These are phyloP conservation scores for Inga oerstediana DNA, from an alignment of 306 rosid genomes.

Conservation along the genomic window DNA sequence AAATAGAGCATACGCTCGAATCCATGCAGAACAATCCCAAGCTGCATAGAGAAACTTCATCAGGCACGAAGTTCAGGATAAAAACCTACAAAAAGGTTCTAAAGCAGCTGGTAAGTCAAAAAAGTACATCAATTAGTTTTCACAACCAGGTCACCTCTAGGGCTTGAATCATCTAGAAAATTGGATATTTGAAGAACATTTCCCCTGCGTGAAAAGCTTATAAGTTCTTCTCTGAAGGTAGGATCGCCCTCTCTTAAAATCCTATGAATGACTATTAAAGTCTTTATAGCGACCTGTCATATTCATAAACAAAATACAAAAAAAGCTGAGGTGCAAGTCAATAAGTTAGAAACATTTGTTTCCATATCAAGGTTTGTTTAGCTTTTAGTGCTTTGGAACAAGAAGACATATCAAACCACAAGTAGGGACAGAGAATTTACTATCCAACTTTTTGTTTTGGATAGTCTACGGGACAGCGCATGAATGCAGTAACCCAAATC, in stretches of 20 bases:
- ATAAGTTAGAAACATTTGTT: neutral
- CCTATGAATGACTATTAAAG: constrained; percentile 88
- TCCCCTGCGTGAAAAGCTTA: constrained; percentile 69
- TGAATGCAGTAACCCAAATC: constrained; percentile 97
- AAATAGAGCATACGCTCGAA: constrained; percentile 83
- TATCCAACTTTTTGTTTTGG: constrained; percentile 85
- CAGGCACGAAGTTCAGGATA: constrained; percentile 34
- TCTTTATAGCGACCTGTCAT: constrained; percentile 90
- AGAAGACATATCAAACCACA: neutral
- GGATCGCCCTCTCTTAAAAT: constrained; percentile 97
- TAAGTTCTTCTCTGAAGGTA: constrained; percentile 86
- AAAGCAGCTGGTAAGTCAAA: constrained; percentile 22
- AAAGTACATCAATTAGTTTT: neutral
- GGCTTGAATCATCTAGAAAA: constrained; percentile 92
- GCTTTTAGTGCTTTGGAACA: neutral
- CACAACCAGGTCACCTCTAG: constrained; percentile 56
- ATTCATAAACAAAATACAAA: constrained; percentile 20
- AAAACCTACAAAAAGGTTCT: constrained; percentile 4
- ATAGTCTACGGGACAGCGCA: constrained; percentile 74
- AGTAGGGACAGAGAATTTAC: constrained; percentile 49
- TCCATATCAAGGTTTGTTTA: neutral
- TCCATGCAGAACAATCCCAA: constrained; percentile 99
- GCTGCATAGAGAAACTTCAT: constrained; percentile 56
- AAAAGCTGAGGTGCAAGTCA: constrained; percentile 27
- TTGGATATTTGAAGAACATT: constrained; percentile 86